These are phyloP conservation scores for Pachysandra terminalis DNA, from an alignment of 164 flowering plant species.

Conservation along the genomic window DNA sequence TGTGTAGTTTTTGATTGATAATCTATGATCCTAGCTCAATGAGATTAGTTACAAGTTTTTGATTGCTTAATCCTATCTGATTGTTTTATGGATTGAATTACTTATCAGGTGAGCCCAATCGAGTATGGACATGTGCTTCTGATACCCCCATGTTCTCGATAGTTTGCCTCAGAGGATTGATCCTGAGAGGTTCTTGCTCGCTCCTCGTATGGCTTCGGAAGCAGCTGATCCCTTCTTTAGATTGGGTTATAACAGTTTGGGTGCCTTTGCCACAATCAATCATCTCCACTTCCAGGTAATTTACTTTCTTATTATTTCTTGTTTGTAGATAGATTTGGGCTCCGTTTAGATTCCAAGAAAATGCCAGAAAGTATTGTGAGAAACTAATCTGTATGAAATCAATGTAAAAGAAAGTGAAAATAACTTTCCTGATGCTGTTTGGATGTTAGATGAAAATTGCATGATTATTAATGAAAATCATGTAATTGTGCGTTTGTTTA, in stretches of 20 bases:
- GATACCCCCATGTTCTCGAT: slow-evolving; percentile 68
- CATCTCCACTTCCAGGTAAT: slow-evolving; percentile 89
- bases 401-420: no score
- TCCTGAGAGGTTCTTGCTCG: slow-evolving; percentile 63
- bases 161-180: slow-evolving; percentile 82
- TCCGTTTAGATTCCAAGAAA: no score
- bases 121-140: slow-evolving; percentile 92
- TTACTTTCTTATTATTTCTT: neutral
- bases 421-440: no score
- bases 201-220: slow-evolving; percentile 77
- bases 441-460: no score
- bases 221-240: slow-evolving; percentile 75
- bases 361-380: no score
- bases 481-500: no score
- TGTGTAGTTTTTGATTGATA: neutral
- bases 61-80: neutral
- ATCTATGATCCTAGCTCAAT: neutral
- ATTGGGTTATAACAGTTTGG: slow-evolving; percentile 90
- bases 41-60: neutral
- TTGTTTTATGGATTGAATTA: neutral
- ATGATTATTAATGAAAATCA: no score
- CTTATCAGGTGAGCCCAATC: slow-evolving; percentile 78
- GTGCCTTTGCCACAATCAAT: slow-evolving; percentile 95
- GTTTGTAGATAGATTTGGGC: no score
- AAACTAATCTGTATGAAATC: no score